Conservation (phyloP, 1,284 basidiomycete species). For the Ustilago cynodontis region DNA sequence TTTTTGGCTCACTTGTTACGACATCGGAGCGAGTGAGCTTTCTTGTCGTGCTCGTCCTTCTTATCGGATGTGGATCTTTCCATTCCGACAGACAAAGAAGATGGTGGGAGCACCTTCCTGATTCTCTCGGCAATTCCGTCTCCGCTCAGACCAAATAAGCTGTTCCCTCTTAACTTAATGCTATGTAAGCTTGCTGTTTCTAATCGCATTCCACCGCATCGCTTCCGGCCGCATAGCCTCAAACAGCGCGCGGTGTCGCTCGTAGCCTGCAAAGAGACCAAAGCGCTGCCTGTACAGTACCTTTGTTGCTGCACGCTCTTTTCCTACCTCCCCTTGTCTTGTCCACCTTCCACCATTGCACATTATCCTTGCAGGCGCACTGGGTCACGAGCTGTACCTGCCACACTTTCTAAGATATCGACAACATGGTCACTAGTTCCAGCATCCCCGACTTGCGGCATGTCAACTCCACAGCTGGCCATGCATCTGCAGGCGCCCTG, state of each 20-base stretch:
- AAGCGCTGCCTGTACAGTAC: neutral
- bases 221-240: neutral
- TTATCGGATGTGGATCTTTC: conserved; percentile 34
- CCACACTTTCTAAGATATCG: conserved; percentile 8
- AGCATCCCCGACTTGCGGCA: conserved; percentile 23
- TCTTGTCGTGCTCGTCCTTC: neutral
- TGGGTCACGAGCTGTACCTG: conserved; percentile 14
- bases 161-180: neutral
- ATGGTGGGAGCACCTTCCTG: neutral
- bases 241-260: neutral
- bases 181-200: neutral
- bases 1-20: conserved; percentile 8
- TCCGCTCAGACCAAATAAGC: neutral
- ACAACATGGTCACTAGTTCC: conserved; percentile 32
- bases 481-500: conserved; percentile 5
- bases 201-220: neutral
- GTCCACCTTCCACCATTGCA: neutral
- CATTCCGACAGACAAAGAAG: neutral
- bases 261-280: conserved; percentile 1
- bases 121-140: neutral
- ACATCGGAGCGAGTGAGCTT: conserved; percentile 2
- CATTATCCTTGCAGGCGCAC: neutral
- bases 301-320: neutral
- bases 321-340: neutral
- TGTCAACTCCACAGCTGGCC: neutral